These are phyloP conservation scores for Chenopodium berlandieri DNA, from an alignment of 148 eudicot species.

Conservation along the genomic window DNA sequence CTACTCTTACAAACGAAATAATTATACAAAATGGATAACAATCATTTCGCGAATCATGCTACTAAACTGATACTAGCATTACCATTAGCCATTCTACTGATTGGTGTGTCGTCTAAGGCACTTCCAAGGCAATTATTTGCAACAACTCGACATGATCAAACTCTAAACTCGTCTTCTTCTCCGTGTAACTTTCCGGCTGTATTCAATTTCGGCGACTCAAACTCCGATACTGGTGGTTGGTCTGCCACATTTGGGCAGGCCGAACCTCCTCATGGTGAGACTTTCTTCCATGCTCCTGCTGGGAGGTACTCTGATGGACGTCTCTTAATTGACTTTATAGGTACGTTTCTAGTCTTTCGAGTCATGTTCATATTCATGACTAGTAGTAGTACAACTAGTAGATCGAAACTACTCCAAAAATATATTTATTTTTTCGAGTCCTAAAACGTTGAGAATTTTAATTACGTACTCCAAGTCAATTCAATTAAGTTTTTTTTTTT, in stretches of 20 bases:
- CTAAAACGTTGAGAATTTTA: too few species aligned
- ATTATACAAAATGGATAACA: not conserved
- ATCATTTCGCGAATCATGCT: not conserved
- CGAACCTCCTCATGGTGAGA: conserved; percentile 50
- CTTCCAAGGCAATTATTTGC: not conserved
- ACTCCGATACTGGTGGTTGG: conserved; percentile 74
- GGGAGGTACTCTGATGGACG: conserved; percentile 74
- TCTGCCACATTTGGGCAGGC: conserved; percentile 71
- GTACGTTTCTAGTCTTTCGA: conserved; percentile 26
- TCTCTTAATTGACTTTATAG: conserved; percentile 63
- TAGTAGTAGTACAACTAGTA: too few species aligned
- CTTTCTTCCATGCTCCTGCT: conserved; percentile 55
- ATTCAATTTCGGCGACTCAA: conserved; percentile 80
- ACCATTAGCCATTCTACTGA: not conserved
- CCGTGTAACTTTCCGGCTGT: conserved; percentile 46
- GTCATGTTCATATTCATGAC: too few species aligned
- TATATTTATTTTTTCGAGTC: too few species aligned
- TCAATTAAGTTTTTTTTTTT: too few species aligned
- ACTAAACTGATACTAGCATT: not conserved
- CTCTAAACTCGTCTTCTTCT: not conserved
- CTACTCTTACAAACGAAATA: too few species aligned
- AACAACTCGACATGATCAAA: not conserved
- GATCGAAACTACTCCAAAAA: too few species aligned
- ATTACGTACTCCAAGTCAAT: too few species aligned
- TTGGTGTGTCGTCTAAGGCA: not conserved